Base-by-base conservation (phyloP, 2,329 filamentous ascomycete genomes). In the Sclerotinia minor region DNA sequence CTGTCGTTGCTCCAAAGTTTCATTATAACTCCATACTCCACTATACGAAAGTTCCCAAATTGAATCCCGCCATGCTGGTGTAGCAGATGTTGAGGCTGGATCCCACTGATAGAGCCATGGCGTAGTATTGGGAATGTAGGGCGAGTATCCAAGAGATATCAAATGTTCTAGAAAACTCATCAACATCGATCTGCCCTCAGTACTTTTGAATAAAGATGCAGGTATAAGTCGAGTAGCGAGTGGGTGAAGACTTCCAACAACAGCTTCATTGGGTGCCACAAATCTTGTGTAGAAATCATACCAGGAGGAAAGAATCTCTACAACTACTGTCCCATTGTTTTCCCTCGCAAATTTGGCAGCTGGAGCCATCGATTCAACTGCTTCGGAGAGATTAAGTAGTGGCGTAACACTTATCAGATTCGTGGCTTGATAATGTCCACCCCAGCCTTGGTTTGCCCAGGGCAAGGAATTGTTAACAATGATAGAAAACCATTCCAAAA, bases 401-500 rank as follows among this genome's bases (percentile, higher is more conserved):
- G 70, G 67, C 1, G 60, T 70, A 8, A 72, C 68, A 19, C 63
- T 64, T 63, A 72, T 69, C 45, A 72, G 35, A 61, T 64, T 61
- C 45, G 50, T 67, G 17, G 47, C 53, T 38, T 61, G 50, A 24
- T 64, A 67, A 64, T 71, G 70, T 8, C 71, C 70, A 35, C 71
- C 71, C 71, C 70, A 72, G n/a, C 70, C 71, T 53, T 69, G 57
- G n/a, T 67, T 58, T 3, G 67, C 71, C 71, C 71, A 72, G 19
- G 52, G 57, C n/a, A 70, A n/a, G 24, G 67, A 64, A 60, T 71
- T 67, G 8, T 71, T 58, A 26, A 71, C 65, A 0, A 71, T 17
- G 29, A 72, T 58, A 41, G 60, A 59, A 1, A 70, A 29, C 69
- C 69, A 72, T 35, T 54, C 41, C 7, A 54, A 26, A 11, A 70